These are phyloP conservation scores for Penicillium frequentans DNA, from an alignment of 2,329 filamentous ascomycete species.

Conservation along the genomic window DNA sequence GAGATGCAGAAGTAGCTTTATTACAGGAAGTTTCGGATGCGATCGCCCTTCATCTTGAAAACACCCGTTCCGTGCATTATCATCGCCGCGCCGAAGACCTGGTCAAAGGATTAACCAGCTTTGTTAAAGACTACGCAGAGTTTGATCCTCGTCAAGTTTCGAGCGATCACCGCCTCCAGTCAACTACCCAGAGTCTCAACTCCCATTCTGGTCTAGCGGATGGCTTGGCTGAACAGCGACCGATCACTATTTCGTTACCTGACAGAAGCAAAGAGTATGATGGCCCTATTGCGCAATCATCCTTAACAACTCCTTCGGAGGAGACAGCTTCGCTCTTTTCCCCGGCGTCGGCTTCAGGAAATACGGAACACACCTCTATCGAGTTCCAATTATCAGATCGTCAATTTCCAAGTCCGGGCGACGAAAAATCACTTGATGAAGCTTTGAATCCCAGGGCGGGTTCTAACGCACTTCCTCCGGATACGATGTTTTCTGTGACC, in stretches of 20 bases:
- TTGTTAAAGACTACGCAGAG: conserved; percentile 45
- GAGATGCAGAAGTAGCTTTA: conserved; percentile 38
- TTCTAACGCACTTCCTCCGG: background rate
- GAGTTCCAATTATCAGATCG: background rate
- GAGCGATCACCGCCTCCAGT: conserved; percentile 9
- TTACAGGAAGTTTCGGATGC: conserved; percentile 58
- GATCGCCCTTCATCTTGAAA: conserved; percentile 60
- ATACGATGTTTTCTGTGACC: conserved; percentile 2
- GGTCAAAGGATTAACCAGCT: conserved; percentile 54
- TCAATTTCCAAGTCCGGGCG: background rate
- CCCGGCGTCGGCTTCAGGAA: background rate
- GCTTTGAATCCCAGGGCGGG: background rate
- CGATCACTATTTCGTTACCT: background rate
- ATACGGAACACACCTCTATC: background rate
- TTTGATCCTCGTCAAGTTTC: conserved; percentile 24
- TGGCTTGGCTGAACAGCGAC: background rate
- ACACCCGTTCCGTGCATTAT: conserved; percentile 54
- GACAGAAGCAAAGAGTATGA: background rate
- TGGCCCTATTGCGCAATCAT: background rate
- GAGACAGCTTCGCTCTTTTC: background rate
- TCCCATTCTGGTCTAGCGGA: background rate
- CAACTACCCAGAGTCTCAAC: background rate
- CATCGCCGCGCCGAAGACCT: conserved; percentile 59
- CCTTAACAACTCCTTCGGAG: background rate
- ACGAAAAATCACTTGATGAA: conserved; percentile 11